Base-by-base conservation (phyloP, 139 green algal genomes). In the Chlamydomonas incerta region DNA sequence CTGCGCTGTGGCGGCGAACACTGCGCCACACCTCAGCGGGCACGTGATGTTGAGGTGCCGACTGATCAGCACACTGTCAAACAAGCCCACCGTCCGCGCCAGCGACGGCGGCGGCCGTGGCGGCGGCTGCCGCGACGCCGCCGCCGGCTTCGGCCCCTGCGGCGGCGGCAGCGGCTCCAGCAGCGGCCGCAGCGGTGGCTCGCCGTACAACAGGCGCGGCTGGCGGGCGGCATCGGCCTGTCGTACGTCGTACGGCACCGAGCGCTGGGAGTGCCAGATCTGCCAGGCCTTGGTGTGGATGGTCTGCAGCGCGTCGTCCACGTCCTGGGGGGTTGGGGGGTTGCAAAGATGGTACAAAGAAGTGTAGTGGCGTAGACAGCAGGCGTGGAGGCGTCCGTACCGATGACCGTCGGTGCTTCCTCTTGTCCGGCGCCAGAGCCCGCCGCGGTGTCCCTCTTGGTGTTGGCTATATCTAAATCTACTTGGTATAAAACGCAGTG, bases 191-290 rank as follows among this genome's bases (percentile, higher is more conserved):
- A 82, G 62, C 57, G 75, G 75, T 28, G 58, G 75, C 26, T 82
- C 75, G 24, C 75, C 75, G 60, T 72, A 82, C 35, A 82, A 24
- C 34, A 82, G 26, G 2, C 75, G 29, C 4, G 75, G 75, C 26
- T 82, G 60, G 8, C 37, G 15, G 15, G 34, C 35, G 33, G 60
- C 60, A 14, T 28, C 31, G 5, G 75, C 75, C 62, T 82, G 75
- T 0, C 37, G 60, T 15, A 82, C 41, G 11, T 17, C 55, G 75
- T 58, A 82, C 24, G 75, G 75, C 75, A 82, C 75, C 10, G 75
- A 82, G 21, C 75, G 60, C 75, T 82, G 75, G 35, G 72, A 72
- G 75, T 82, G 60, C 75, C 75, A 82, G 60, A 82, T 82, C 75
- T 82, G 41, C 75, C 75, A 82, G 35, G 75, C 75, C 75, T 58